Evolutionary conservation across 164 flowering plant species (phyloP), one percentile per base, ranked within the genome.

Genomic region (grape (Vitis vinifera)): DNA sequence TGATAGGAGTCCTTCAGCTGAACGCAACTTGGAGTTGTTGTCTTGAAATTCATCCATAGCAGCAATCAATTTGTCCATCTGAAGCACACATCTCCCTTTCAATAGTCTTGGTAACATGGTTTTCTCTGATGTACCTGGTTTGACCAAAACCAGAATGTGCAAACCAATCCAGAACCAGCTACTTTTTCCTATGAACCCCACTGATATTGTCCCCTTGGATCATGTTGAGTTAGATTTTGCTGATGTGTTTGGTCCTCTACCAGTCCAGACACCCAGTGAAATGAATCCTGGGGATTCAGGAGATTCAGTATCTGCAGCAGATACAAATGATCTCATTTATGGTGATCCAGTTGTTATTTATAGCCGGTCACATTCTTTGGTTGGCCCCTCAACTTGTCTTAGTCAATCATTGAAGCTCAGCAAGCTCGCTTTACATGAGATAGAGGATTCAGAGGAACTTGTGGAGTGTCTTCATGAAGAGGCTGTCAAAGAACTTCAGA

Each of bases 161-260:
- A 81, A 76, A 37, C 67, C 86, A 51, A 51, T 83, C 37, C 79
- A 31, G 37, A 75, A 61, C 62, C 81, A 77, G 74, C 61, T 86
- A 59, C 72, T 80, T 63, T 73, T 85, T 63, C 82, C 90, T 55
- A 37, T 70, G 63, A 75, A 63, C 12, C 71, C 80, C 50, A 79
- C 85, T 17, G 89, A 83, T 74, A 72, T 59, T 72, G 76, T 79
- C 31, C 77, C 76, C 15, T 49, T 83, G 0, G 95, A 91, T 64
- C 57, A 81, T 51, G 75, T 77, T 59, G 97, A 94, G 70, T 79
- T 94, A 37, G 97, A 94, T 73, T 94, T 94, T 76, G 79, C 89
- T 61, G 97, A 94, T 76, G 90, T 92, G 27, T 94, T 94, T 84
- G 98, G 98, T 68, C 91, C 98, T 65, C 23, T 79, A 14, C 84